phyloP scores from a whole-genome alignment of 2,329 filamentous ascomycete species.

The Xylariaceae sp. region DNA sequence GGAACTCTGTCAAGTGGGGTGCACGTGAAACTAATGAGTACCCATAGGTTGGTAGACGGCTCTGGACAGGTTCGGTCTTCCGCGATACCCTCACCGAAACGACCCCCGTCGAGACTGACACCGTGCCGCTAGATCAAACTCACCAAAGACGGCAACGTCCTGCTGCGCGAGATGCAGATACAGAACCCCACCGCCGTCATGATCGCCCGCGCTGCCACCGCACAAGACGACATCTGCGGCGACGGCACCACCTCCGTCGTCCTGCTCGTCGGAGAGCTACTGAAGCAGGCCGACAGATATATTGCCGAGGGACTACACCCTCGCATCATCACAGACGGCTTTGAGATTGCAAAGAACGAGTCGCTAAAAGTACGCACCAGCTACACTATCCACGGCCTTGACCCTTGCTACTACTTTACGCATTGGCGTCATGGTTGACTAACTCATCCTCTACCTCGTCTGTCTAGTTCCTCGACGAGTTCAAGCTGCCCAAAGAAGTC shows the following conservation, averaged over 20 bases:
- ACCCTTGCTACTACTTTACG: conserved; percentile 2
- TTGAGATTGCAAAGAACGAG: conserved; percentile 93
- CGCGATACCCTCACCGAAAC: conserved; percentile 12
- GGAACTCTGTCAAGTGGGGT: no score
- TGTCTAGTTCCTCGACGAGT: conserved; percentile 79
- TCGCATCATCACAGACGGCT: conserved; percentile 93
- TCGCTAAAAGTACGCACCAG: conserved; percentile 68
- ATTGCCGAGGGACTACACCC: conserved; percentile 97
- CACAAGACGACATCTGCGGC: conserved; percentile 96
- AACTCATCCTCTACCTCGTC: no score
- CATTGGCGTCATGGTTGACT: conserved; percentile 12
- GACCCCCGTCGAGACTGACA: conserved; percentile 14
- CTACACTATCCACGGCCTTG: neutral
- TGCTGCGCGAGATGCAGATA: conserved; percentile 81
- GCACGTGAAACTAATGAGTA: neutral
- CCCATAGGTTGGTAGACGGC: conserved; percentile 63
- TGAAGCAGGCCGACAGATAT: conserved; percentile 96
- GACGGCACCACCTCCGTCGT: conserved; percentile 98
- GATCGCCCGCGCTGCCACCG: conserved; percentile 81
- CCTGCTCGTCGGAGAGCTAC: conserved; percentile 87
- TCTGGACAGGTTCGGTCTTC: conserved; percentile 58
- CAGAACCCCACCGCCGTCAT: conserved; percentile 96
- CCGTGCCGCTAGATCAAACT: conserved; percentile 75
- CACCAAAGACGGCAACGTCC: conserved; percentile 96
- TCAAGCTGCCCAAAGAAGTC: conserved; percentile 85